Evolutionary conservation across 345 rosid species (phyloP), one percentile per base, ranked within the genome.

Genomic region (Populus simonii): DNA sequence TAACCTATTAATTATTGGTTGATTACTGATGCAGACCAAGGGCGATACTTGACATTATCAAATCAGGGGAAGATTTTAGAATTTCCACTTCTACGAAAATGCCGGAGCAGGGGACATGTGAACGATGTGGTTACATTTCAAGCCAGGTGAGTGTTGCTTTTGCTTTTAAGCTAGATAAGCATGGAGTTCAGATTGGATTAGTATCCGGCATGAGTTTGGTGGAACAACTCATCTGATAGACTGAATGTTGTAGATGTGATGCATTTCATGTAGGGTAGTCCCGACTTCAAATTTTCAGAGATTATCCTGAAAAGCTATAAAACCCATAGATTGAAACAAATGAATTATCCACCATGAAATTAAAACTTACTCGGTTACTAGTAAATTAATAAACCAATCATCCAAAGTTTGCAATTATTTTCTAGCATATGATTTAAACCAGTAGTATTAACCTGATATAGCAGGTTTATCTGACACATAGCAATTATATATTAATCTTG

Each of bases 31-130:
- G 84, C 90, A 94, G 98, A 79, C 99, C 99, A 59, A 87, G 93
- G 80, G 98, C 98, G 57, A 95, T 93, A 75, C 85, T 93, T 25
- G 98, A 93, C 84, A 93, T 91, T 75, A 93, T 93, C 76, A 90
- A 87, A 80, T 94, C 96, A 0, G 98, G 99, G 49, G 99, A 95
- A 80, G 82, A 91, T 79, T 93, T 95, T 71, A 91, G 98, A 85
- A 93, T 95, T 57, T 82, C 97, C 5, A 90, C 93, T 36, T 76
- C 86, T 0, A 92, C 96, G 8, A 95, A 92, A 83, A 93, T 93
- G 99, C 98, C 97, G 29, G 98, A 95, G 87, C 97, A 93, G 86
- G 99, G 98, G 47, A 92, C 87, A 2, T 96, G 99, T 74, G 94
- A 92, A 87, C 85, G 93, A 38, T 92, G 99, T 66, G 98, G 99